Base-by-base conservation (phyloP, 768 basidiomycete species). In the Lactarius psammicola region DNA sequence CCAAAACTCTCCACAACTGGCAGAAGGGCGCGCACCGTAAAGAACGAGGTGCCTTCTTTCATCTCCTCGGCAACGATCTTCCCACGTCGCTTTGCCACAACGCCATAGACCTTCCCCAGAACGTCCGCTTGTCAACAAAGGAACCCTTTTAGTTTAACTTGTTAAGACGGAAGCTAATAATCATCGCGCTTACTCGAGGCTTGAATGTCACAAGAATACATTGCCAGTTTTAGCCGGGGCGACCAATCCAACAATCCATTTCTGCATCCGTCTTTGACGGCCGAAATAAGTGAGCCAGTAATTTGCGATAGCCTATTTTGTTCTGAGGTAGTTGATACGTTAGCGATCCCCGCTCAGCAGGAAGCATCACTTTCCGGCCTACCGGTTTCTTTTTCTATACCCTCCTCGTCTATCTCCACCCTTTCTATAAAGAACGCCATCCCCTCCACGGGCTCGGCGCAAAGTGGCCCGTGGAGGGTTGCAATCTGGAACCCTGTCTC, bases 181-280 rank as follows among this genome's bases (percentile, higher is more conserved):
- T 26, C 2, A 34, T 44, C 53, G 36, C 17, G 81, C 92, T 73
- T 74, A 98, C 95, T 93, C 18, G 96, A 95, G 1, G 95, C 93
- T 78, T 98, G 97, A 61, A 99, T 98, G 73, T 98, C 95, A 76
- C 96, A 99, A 15, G 90, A 89, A 75, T 99, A 99, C 94, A 98
- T 98, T 0, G 97, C 97, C 70, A 99, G 80, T 87, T 95, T 92
- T 70, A 99, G 82, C 64, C 97, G 82, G 17, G 97, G 97, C 2
- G 95, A 98, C 97, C 97, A 99, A 76, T 98, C 97, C 54, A 98
- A 79, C 63, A 99, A 75, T 0, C 91, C 95, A 69, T 87, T 89
- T 65, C 92, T 85, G 74, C 95, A 98, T 0, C 93, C 88, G 71
- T 99, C 97, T 75, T 89, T 85, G 46, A 93, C 87, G 3, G 88